Conservation (phyloP, 2,329 filamentous ascomycete genomes). For the Alternaria burnsii region DNA sequence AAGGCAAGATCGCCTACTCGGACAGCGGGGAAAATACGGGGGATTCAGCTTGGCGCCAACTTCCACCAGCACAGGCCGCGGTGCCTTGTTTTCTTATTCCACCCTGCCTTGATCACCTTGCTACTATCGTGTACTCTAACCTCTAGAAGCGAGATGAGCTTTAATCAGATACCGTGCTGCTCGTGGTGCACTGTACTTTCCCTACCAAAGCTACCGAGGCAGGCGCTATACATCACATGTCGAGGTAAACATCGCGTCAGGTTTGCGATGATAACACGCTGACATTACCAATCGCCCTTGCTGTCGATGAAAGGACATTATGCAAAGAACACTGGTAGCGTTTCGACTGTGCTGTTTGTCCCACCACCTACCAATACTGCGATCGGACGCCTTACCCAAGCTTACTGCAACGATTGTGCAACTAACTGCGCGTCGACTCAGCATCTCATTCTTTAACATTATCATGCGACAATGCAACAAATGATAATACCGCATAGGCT, state of each 20-base stretch:
- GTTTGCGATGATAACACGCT: not conserved
- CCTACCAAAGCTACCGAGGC: not conserved
- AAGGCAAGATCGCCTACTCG: conserved; percentile 23
- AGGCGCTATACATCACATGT: not conserved
- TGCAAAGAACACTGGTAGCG: not conserved
- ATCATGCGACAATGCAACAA: not conserved
- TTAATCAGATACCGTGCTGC: not conserved
- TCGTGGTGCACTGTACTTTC: not conserved
- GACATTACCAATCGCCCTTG: not conserved
- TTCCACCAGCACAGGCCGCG: conserved; percentile 14
- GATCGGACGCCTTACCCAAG: not conserved
- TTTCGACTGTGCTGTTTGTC: not conserved
- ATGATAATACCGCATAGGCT: not conserved
- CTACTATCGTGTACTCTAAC: not conserved
- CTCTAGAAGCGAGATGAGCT: conserved; percentile 2
- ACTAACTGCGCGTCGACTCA: not conserved
- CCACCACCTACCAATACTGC: not conserved
- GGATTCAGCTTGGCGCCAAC: conserved; percentile 4
- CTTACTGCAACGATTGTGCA: not conserved
- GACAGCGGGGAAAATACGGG: conserved; percentile 18
- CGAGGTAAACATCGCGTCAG: not conserved
- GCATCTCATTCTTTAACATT: not conserved
- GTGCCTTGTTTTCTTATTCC: not conserved
- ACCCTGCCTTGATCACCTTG: not conserved
- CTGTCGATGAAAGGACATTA: not conserved